Evolutionary conservation across 352 stramenopile species (phyloP).

Genomic region (Phytopythium mirpurense): DNA sequence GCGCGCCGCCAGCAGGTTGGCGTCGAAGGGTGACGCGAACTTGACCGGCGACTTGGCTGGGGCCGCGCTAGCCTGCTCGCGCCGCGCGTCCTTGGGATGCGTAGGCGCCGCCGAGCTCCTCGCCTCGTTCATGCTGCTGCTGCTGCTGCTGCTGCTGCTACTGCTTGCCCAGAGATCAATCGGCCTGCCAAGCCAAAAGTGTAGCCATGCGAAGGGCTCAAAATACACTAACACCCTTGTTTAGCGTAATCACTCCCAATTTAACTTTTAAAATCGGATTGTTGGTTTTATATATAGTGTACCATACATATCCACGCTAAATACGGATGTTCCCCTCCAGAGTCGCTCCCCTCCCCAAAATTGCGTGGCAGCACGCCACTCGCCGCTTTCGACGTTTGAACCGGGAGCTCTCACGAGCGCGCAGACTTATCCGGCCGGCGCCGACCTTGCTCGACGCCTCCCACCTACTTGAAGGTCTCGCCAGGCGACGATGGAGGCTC

Average conservation of each 20-base stretch:
- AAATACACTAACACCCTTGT: background rate
- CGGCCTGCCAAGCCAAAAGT: background rate
- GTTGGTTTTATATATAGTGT: too few relatives aligned
- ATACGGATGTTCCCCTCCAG: background rate
- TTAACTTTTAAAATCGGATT: too few relatives aligned
- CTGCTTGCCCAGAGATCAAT: background rate
- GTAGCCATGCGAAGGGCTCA: background rate
- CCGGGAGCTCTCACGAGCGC: too few relatives aligned
- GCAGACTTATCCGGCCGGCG: too few relatives aligned
- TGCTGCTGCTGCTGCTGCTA: background rate
- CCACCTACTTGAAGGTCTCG: too few relatives aligned
- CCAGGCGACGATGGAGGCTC: conserved; percentile 1
- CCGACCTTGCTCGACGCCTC: too few relatives aligned
- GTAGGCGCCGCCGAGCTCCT: background rate
- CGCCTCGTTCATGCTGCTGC: background rate
- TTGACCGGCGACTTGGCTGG: conserved; percentile 2
- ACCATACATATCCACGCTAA: background rate
- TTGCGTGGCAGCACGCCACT: conserved; percentile 10
- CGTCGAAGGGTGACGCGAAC: conserved; percentile 63
- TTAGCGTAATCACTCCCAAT: background rate
- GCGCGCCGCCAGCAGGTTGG: conserved; percentile 39
- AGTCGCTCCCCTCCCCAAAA: conserved; percentile 4
- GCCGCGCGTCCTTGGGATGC: background rate
- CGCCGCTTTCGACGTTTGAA: background rate
- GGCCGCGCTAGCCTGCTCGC: too few relatives aligned